Conservation (phyloP, 441 rosid species). For the Kokia cookei region DNA sequence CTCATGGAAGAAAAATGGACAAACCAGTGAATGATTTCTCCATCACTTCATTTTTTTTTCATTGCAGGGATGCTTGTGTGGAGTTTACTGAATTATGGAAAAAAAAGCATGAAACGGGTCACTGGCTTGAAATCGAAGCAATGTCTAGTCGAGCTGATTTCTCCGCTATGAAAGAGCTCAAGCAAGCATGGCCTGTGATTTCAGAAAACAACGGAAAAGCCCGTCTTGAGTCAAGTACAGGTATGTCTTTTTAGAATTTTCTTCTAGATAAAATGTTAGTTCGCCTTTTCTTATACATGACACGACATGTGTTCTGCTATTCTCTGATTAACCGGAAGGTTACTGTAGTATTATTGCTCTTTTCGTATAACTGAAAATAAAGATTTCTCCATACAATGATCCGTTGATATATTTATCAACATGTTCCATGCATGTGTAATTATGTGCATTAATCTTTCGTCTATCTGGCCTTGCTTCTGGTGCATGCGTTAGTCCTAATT, state of each 20-base stretch:
- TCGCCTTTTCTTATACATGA: neutral
- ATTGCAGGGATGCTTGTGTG: slow-evolving; percentile 79
- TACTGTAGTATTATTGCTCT: neutral
- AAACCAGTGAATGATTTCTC: too few relatives aligned
- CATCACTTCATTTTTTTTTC: neutral
- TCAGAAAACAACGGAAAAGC: slow-evolving; percentile 54
- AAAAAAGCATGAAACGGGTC: slow-evolving; percentile 92
- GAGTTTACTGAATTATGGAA: slow-evolving; percentile 83
- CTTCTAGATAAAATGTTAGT: neutral
- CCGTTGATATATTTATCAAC: neutral
- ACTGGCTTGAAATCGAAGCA: slow-evolving; percentile 85
- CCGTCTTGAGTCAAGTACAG: slow-evolving; percentile 25
- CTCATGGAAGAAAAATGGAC: neutral
- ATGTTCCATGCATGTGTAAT: neutral
- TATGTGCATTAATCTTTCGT: neutral
- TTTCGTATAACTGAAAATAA: slow-evolving; percentile 8
- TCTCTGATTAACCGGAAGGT: neutral
- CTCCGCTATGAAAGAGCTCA: slow-evolving; percentile 34
- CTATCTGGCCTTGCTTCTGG: neutral
- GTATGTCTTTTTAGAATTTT: slow-evolving; percentile 22
- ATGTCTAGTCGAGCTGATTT: slow-evolving; percentile 41
- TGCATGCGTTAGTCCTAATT: neutral
- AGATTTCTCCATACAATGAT: neutral
- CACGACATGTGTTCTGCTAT: neutral
- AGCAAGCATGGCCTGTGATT: slow-evolving; percentile 38